phyloP scores from a whole-genome alignment of 2,329 filamentous ascomycete species.

The Emergomyces pasteurianus region DNA sequence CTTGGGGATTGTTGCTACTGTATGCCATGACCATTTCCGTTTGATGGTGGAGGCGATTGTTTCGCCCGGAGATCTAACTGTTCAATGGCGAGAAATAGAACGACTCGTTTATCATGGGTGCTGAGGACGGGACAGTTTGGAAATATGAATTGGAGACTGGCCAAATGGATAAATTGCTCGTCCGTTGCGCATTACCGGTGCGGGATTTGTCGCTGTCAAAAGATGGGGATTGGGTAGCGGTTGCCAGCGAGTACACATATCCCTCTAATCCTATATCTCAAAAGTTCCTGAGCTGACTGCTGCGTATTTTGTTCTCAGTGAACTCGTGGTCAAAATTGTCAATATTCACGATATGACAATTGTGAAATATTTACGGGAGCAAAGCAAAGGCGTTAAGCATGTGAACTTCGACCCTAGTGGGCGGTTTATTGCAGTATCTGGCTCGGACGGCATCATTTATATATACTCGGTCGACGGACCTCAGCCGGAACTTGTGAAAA shows the following conservation, averaged over 20 bases:
- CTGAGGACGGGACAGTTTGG: constrained; percentile 92
- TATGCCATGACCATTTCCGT: constrained; percentile 21
- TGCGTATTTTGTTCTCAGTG: constrained; percentile 36
- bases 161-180: constrained; percentile 65
- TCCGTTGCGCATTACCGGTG: constrained; percentile 73
- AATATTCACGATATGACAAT: constrained; percentile 65
- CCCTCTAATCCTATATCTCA: neutral
- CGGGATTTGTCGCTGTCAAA: constrained; percentile 74
- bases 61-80: neutral
- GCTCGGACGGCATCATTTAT: constrained; percentile 80
- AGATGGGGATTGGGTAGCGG: constrained; percentile 77
- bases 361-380: constrained; percentile 69
- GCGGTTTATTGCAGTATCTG: constrained; percentile 64
- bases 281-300: neutral
- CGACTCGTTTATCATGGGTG: constrained; percentile 75
- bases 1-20: constrained; percentile 60
- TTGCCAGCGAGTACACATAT: constrained; percentile 69
- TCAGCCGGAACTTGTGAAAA: constrained; percentile 67
- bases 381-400: constrained; percentile 79
- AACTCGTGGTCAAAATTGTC: constrained; percentile 82
- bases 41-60: neutral
- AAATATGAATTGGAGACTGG: constrained; percentile 67
- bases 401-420: constrained; percentile 77
- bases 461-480: constrained; percentile 72
- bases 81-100: constrained; percentile 36